Evolutionary conservation across 2,329 filamentous ascomycete genomes (phyloP), one percentile per base, ranked within the genome.

Genomic region (Cladobotryum protrusum): DNA sequence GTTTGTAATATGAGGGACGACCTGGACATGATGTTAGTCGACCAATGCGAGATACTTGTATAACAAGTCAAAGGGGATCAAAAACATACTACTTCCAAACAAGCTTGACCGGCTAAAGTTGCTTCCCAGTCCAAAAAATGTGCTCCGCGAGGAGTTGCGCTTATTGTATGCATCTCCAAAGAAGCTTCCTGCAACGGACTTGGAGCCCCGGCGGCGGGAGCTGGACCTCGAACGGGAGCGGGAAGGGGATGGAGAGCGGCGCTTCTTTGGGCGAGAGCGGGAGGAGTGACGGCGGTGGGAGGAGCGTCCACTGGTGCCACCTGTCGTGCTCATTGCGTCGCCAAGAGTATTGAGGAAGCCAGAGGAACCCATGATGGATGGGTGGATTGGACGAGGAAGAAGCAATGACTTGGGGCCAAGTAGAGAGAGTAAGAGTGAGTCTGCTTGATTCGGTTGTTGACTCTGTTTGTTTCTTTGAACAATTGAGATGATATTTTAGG

Each of bases 1-100:
- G 87, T 64, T 88, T 88, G 71, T 90, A 91, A 64, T 87, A 85
- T 39, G 79, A 81, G 20, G 78, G 75, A 51, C 77, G 76, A 60
- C 76, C 77, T 67, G 52, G 39, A 20, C 18, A 49, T 53, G n/a
- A 14, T 41, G 39, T 15, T n/a, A 41, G 46, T 50, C 35, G 14
- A 37, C 14, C 7, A n/a, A n/a, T n/a, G n/a, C n/a, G 35, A n/a
- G n/a, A 13, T 17, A 37, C 15, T n/a, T n/a, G 9, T 17, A 37
- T 12, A 17, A 37, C 35, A 32, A 15, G 43, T 11, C 43, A 33
- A 32, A 44, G 41, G 43, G 24, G 20, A 33, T 48, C 52, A 47
- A 33, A 35, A 15, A 63, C 65, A 29, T 63, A 73, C 72, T 68
- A 43, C 63, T 61, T 18, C 70, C 69, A 54, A 78, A 78, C 61